A percentile compares a stretch with the other conserved stretches of the same genome.
These are phyloP conservation scores for Phytophthora megakarya DNA, from an alignment of 352 stramenopile genomes.

Conservation along the genomic window DNA sequence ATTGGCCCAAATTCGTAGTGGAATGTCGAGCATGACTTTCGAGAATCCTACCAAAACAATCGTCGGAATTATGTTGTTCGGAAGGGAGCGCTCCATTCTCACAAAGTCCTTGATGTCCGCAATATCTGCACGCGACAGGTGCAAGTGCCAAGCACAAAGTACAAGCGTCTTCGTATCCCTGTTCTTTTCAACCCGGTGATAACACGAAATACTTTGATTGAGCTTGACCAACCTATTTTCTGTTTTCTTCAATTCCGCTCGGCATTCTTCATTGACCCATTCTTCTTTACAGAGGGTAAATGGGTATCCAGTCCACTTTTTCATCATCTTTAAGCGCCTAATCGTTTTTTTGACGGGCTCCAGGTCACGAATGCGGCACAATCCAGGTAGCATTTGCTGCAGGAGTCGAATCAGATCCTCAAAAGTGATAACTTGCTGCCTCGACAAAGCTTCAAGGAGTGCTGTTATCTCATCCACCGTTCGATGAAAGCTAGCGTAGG, in stretches of 20 bases:
- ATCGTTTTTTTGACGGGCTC: not conserved
- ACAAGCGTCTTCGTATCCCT: not conserved
- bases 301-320: not conserved
- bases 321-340: not conserved
- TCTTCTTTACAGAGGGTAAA: slow-evolving; percentile 4
- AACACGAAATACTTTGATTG: not conserved
- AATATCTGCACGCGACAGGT: not conserved
- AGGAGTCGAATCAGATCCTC: not conserved
- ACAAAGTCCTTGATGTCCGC: slow-evolving; percentile 6
- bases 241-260: not conserved
- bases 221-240: not conserved
- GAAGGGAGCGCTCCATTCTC: not conserved
- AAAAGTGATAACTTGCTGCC: not conserved
- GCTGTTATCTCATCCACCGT: not conserved
- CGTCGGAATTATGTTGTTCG: not conserved
- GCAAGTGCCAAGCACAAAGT: slow-evolving; percentile 3
- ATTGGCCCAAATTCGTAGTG: slow-evolving; percentile 3
- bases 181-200: not conserved
- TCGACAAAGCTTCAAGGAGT: slow-evolving; percentile 1
- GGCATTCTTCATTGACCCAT: slow-evolving; percentile 1
- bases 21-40: not conserved
- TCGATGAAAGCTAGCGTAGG: not conserved
- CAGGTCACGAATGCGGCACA: not conserved
- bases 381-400: not conserved
- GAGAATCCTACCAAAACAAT: slow-evolving; percentile 3